Percentiles rank a stretch among this genome's conserved stretches.
phyloP scores from a whole-genome alignment of 176 grass and related monocot species.

The Dendrocalamus sinicus region DNA sequence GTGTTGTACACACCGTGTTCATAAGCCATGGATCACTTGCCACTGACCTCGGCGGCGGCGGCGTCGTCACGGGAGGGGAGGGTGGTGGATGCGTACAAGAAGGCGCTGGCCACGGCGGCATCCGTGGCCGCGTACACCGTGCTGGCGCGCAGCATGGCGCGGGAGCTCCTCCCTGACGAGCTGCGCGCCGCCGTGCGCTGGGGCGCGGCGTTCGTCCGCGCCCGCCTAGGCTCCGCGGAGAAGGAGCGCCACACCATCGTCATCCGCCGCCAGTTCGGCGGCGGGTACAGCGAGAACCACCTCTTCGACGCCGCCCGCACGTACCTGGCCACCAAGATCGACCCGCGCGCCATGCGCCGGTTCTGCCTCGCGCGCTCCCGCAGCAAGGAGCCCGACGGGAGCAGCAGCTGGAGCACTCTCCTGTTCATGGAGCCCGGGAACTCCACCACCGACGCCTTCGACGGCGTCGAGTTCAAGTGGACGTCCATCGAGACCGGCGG shows the following conservation, averaged over 20 bases:
- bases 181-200: conserved; percentile 44
- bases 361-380: conserved; percentile 44
- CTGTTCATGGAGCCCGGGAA: conserved; percentile 41
- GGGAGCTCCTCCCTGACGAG: conserved; percentile 60
- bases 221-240: conserved; percentile 22
- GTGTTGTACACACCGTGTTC: no score
- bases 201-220: conserved; percentile 14
- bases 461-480: conserved; percentile 55
- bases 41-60: neutral
- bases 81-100: conserved; percentile 54
- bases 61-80: neutral
- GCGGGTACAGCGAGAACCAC: conserved; percentile 36
- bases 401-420: conserved; percentile 25
- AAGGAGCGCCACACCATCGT: conserved; percentile 47
- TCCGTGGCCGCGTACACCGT: conserved; percentile 45
- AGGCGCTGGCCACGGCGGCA: conserved; percentile 43
- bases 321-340: conserved; percentile 51
- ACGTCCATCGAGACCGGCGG: conserved; percentile 1
- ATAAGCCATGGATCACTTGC: conserved; percentile 23
- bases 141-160: conserved; percentile 43
- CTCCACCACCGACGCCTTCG: conserved; percentile 42
- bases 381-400: neutral
- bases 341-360: conserved; percentile 43
- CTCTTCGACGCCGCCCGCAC: conserved; percentile 45
- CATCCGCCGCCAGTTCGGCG: neutral